These are phyloP conservation scores for Cutaneotrichosporon arboriforme DNA, from an alignment of 1,284 basidiomycete genomes.

Conservation along the genomic window DNA sequence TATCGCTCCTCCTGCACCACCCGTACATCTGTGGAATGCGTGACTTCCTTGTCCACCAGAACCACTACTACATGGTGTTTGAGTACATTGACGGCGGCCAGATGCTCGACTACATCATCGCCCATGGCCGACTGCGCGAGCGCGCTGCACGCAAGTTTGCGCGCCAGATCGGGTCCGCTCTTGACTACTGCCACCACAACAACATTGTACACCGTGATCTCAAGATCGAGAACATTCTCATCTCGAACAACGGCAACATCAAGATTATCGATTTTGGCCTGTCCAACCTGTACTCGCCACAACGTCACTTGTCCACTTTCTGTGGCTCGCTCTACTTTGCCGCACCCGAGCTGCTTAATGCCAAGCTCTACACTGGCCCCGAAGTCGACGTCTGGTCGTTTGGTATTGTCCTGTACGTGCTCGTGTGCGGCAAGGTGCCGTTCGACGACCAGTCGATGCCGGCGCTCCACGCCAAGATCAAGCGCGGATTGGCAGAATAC, in stretches of 20 bases:
- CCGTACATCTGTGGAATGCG: conserved; percentile 99
- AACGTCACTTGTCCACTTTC: conserved; percentile 80
- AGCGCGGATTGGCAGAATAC: conserved; percentile 93
- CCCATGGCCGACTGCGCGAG: conserved; percentile 91
- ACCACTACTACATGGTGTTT: conserved; percentile 99
- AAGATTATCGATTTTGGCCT: conserved; percentile 99
- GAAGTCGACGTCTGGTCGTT: conserved; percentile 99
- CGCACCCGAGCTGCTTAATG: conserved; percentile 92
- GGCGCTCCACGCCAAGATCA: conserved; percentile 97
- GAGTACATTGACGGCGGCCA: conserved; percentile 99
- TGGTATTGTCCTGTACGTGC: conserved; percentile 93
- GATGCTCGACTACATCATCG: conserved; percentile 99
- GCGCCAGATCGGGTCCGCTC: conserved; percentile 87
- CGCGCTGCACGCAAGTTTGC: conserved; percentile 95
- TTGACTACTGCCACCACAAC: conserved; percentile 96
- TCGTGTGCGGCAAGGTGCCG: conserved; percentile 96
- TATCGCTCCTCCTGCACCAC: conserved; percentile 90
- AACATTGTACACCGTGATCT: conserved; percentile 94
- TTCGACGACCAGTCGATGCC: conserved; percentile 99
- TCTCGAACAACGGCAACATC: conserved; percentile 96
- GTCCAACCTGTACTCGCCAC: conserved; percentile 91
- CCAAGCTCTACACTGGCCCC: conserved; percentile 91
- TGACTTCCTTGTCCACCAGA: conserved; percentile 90
- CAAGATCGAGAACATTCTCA: conserved; percentile 99
- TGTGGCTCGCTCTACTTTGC: conserved; percentile 98